A percentile compares a stretch with the other conserved stretches of the same genome.
Evolutionary conservation across 345 rosid genomes (phyloP).

Genomic region (Excoecaria agallocha): DNA sequence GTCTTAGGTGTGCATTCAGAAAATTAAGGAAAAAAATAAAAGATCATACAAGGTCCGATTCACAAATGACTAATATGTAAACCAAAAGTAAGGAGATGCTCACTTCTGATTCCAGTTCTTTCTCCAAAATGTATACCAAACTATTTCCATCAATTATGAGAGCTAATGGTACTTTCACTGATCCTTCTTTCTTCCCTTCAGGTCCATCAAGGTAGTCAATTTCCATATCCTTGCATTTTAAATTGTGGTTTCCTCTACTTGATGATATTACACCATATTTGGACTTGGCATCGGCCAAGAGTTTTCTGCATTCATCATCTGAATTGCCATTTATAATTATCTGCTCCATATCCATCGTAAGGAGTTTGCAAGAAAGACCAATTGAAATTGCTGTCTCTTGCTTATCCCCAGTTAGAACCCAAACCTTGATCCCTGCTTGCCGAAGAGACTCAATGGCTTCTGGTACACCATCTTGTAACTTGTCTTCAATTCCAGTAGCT

Average conservation of each 20-base stretch:
- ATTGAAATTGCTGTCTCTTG: constrained; percentile 85
- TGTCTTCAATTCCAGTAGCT: constrained; percentile 73
- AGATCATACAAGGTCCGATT: not conserved
- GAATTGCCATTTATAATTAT: constrained; percentile 68
- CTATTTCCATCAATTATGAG: constrained; percentile 79
- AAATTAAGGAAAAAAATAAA: not conserved
- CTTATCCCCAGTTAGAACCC: constrained; percentile 87
- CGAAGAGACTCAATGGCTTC: constrained; percentile 78
- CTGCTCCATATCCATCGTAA: constrained; percentile 59
- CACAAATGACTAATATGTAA: not conserved
- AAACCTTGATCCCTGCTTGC: constrained; percentile 75
- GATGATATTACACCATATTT: constrained; percentile 47
- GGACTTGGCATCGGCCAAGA: constrained; percentile 57
- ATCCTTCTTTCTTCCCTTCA: constrained; percentile 34
- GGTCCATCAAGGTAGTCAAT: constrained; percentile 33
- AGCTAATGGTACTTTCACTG: constrained; percentile 38
- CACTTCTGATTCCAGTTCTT: constrained; percentile 66
- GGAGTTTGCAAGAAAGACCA: constrained; percentile 71
- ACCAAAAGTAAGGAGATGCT: not conserved
- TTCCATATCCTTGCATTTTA: constrained; percentile 25
- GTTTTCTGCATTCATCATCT: constrained; percentile 60
- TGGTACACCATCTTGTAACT: constrained; percentile 72
- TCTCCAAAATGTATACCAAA: constrained; percentile 76
- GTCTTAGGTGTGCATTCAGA: not conserved
- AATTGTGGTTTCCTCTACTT: constrained; percentile 18